These are phyloP conservation scores for Berberis thunbergii DNA, from an alignment of 164 flowering plant genomes.

Conservation along the genomic window DNA sequence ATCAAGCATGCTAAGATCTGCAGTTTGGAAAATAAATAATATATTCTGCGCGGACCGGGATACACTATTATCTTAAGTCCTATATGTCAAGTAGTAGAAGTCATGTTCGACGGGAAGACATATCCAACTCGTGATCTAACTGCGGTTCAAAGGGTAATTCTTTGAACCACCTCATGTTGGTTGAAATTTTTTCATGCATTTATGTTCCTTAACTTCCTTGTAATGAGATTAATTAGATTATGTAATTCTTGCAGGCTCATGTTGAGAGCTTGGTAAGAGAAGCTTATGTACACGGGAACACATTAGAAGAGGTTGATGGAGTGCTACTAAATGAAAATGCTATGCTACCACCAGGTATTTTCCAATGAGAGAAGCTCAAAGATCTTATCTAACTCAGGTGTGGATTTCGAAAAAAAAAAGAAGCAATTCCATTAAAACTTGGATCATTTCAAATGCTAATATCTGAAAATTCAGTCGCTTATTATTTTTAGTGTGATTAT, in stretches of 20 bases:
- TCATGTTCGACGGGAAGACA: constrained; percentile 25
- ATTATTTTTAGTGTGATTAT: too few relatives aligned
- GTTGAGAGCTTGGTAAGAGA: constrained; percentile 16
- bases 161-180: background rate
- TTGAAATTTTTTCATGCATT: background rate
- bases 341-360: constrained; percentile 4
- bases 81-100: constrained; percentile 43
- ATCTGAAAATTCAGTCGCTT: background rate
- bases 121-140: constrained; percentile 10
- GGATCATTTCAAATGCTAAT: background rate
- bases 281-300: constrained; percentile 24
- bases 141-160: constrained; percentile 11
- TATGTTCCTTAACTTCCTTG: background rate
- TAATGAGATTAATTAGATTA: background rate
- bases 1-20: constrained; percentile 59
- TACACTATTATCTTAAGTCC: constrained; percentile 33
- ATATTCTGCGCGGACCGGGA: constrained; percentile 13
- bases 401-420: too few relatives aligned
- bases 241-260: constrained; percentile 10
- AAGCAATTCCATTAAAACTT: too few relatives aligned
- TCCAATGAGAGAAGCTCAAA: too few relatives aligned
- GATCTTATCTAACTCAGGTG: too few relatives aligned
- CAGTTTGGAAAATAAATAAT: constrained; percentile 34
- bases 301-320: constrained; percentile 21
- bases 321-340: constrained; percentile 4